phyloP scores from a whole-genome alignment of 805 yeast genomes.

The Metschnikowia reukaufii region DNA sequence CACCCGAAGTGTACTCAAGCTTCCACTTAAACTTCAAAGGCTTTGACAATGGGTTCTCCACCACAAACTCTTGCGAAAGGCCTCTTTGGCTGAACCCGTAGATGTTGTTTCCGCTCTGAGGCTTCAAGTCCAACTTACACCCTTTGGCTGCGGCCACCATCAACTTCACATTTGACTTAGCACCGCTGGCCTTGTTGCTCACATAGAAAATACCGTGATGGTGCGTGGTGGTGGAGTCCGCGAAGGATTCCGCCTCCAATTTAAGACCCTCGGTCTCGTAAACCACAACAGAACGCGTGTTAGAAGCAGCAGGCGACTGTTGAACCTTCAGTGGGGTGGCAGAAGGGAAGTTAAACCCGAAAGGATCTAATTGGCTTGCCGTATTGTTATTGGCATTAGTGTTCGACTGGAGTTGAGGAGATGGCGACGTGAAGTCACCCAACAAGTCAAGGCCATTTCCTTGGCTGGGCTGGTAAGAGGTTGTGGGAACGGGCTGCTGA shows the following conservation, averaged over 20 bases:
- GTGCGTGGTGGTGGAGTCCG: conserved; percentile 32
- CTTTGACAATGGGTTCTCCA: conserved; percentile 35
- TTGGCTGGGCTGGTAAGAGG: not conserved
- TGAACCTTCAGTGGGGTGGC: conserved; percentile 35
- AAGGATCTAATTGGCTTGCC: conserved; percentile 36
- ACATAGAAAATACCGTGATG: conserved; percentile 47
- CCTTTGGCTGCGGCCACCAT: conserved; percentile 71
- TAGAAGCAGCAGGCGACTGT: conserved; percentile 13
- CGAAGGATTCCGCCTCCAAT: conserved; percentile 44
- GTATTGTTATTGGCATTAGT: conserved; percentile 12
- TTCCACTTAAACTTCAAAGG: conserved; percentile 75
- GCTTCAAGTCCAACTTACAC: conserved; percentile 55
- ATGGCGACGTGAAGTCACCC: conserved; percentile 41
- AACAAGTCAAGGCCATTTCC: conserved; percentile 28
- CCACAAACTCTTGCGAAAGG: conserved; percentile 51
- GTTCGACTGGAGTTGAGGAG: conserved; percentile 38
- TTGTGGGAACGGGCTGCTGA: conserved; percentile 23
- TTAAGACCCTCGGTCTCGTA: conserved; percentile 48
- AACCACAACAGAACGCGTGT: conserved; percentile 25
- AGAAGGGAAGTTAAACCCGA: conserved; percentile 39
- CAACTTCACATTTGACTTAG: conserved; percentile 54
- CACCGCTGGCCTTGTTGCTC: conserved; percentile 48
- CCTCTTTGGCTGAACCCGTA: conserved; percentile 49
- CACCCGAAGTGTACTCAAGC: conserved; percentile 46
- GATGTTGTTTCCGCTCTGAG: conserved; percentile 60